Evolutionary conservation across 768 basidiomycete genomes (phyloP), one percentile per base, ranked within the genome.

Genomic region (Boletus tomentosulus): DNA sequence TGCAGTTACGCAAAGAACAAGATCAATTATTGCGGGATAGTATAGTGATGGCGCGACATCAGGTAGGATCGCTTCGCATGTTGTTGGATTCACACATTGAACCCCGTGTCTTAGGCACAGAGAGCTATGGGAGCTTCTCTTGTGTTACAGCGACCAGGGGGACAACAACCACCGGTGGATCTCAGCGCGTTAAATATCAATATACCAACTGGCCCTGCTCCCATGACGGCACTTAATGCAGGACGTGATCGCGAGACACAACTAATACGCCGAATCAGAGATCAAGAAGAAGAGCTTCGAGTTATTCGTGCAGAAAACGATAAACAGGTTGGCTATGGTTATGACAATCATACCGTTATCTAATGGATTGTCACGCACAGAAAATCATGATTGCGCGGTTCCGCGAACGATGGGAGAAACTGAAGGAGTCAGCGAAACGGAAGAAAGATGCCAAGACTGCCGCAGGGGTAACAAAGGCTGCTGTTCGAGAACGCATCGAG

Each of bases 381-480:
- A 89, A 86, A 83, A 75, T 82, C 11, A 87, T 90, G 81, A 90
- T 92, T 58, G 75, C 78, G 22, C 86, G 87, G 62, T 92, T 89
- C 71, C 82, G 87, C 27, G 91, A 92, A 71, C 79, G 89, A 38
- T 93, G 91, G 91, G 88, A 89, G 66, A 92, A 90, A 68, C 74
- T 93, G 53, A 93, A 93, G 66, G 92, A 93, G 63, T 87, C 87
- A 27, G 87, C 89, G 8, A 90, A 85, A 69, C 83, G 87, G 56
- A 92, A 92, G 73, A 89, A 91, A 67, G 87, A 89, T 63, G 85
- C 84, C 48, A 81, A 79, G 61, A 76, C 73, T 13, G 80, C 78
- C 9, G 76, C 78, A 16, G 79, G 76, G 22, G 74, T 72, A 16
- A 63, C 76, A 61, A 70, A 72, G 37, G 60, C 74, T 24, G 69